Evolutionary conservation across 441 rosid species (phyloP), one percentile per base, ranked within the genome.

Genomic region (Monsonia emarginata): DNA sequence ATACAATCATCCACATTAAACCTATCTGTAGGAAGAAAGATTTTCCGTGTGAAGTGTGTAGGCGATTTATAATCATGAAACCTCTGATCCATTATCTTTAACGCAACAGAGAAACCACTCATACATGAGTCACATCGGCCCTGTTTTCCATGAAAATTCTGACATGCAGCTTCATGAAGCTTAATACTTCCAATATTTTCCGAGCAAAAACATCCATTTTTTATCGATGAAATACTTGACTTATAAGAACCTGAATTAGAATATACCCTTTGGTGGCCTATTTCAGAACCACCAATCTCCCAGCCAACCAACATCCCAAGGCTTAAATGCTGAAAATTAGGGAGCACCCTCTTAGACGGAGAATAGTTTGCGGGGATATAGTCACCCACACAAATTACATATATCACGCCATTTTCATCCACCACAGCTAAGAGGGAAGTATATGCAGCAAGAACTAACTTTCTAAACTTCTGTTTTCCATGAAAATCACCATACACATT

Each of bases 341-440:
- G 87, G 76, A 70, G 79, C 71, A 80, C 78, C 68, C 83, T 82
- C 46, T 74, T 69, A 42, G 75, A 38, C 13, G 77, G 62, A 63
- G 75, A 69, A 68, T 67, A 76, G 58, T 74, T 76, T 18, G 79
- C 79, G 58, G 86, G 81, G 63, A 89, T 75, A 76, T 78, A 74
- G 58, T 83, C 82, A 65, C 82, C 83, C 69, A 78, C 77, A 79
- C 70, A 71, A 46, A 84, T 68, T 38, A 86, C 85, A 84, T 88
- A 91, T 40, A 80, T 72, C 68, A 88, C 72, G 67, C 94, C 92
- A 73, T 69, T 75, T 75, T 86, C 87, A 75, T 94, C 97, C 76
- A 88, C 85, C 48, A 86, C 94, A 50, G 96, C 92, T 71, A 94
- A 59, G 68, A 84, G 85, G 69, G 97, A 80, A 71, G 91, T 83